Percentiles rank a stretch among this genome's conserved stretches.
Evolutionary conservation across 2,329 filamentous ascomycete species (phyloP).

Genomic region (Hortaea werneckii): DNA sequence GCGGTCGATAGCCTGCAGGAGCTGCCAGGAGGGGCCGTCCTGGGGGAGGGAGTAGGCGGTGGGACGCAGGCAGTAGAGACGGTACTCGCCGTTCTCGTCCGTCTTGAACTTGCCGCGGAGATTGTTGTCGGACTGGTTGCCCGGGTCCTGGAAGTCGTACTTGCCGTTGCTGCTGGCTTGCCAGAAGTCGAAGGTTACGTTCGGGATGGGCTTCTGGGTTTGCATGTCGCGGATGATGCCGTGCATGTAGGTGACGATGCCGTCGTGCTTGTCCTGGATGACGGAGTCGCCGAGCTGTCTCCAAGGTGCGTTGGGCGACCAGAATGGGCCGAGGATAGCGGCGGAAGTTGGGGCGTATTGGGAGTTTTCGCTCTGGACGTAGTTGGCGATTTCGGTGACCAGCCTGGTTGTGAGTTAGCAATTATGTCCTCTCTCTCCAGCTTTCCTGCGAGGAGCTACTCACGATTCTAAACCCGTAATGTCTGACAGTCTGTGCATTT

Average conservation of each 20-base stretch:
- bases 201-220: conserved; percentile 53
- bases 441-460: conserved; percentile 22
- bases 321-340: conserved; percentile 68
- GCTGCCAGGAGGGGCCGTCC: conserved; percentile 47
- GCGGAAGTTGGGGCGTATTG: conserved; percentile 59
- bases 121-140: conserved; percentile 63
- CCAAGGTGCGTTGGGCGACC: conserved; percentile 65
- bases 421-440: background rate
- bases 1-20: conserved; percentile 45
- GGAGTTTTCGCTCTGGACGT: conserved; percentile 49
- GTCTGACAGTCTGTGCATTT: conserved; percentile 63
- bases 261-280: conserved; percentile 53
- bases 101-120: conserved; percentile 65
- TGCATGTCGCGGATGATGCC: conserved; percentile 55
- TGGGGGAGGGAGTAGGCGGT: conserved; percentile 63
- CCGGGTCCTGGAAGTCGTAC: conserved; percentile 60
- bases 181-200: conserved; percentile 69
- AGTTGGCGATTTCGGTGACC: conserved; percentile 58
- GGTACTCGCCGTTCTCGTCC: conserved; percentile 59
- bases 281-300: conserved; percentile 56
- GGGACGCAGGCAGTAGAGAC: conserved; percentile 65
- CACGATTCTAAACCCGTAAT: conserved; percentile 64
- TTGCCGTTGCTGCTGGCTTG: conserved; percentile 65
- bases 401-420: conserved; percentile 33
- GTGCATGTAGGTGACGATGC: conserved; percentile 57